These are phyloP conservation scores for Emericellopsis cladophorae DNA, from an alignment of 2,329 filamentous ascomycete species.

Conservation along the genomic window DNA sequence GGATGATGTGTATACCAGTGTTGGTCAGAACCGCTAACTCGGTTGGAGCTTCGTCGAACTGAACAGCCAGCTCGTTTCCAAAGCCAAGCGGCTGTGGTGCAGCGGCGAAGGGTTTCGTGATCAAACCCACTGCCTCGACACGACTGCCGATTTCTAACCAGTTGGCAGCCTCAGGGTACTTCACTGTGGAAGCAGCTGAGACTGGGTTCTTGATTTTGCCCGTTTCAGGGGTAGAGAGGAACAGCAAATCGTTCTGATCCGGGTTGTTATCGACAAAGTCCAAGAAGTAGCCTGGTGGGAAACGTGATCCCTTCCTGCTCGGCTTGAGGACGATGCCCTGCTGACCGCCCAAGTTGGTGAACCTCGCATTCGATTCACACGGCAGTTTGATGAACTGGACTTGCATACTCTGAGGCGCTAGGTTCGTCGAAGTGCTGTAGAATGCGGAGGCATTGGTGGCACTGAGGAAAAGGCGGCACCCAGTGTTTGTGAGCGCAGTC, in stretches of 20 bases:
- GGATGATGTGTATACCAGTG: constrained; percentile 76
- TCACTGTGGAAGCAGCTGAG: constrained; percentile 35
- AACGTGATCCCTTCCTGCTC: constrained; percentile 45
- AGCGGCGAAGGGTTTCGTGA: constrained; percentile 61
- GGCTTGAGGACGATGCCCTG: constrained; percentile 23
- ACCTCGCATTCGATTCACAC: constrained; percentile 28
- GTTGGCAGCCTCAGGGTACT: constrained; percentile 67
- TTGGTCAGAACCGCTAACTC: constrained; percentile 91
- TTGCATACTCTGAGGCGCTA: constrained; percentile 86
- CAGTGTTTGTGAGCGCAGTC: constrained; percentile 81
- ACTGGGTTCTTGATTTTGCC: constrained; percentile 59
- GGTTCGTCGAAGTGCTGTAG: constrained; percentile 44
- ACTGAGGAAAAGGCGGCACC: constrained; percentile 84
- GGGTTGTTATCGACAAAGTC: constrained; percentile 61
- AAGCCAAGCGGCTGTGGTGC: constrained; percentile 61
- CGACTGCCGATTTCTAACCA: constrained; percentile 65
- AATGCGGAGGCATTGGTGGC: constrained; percentile 66
- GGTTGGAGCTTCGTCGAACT: constrained; percentile 71
- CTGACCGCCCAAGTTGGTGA: too few relatives aligned
- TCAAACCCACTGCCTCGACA: constrained; percentile 67
- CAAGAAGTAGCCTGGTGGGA: constrained; percentile 83
- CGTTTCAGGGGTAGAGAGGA: constrained; percentile 78
- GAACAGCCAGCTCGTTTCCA: constrained; percentile 91
- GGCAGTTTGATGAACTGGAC: constrained; percentile 96
- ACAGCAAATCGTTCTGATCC: constrained; percentile 53